Evolutionary conservation across 1,284 basidiomycete species (phyloP), one percentile per base, ranked within the genome.

Genomic region (Entoloma clypeatum): DNA sequence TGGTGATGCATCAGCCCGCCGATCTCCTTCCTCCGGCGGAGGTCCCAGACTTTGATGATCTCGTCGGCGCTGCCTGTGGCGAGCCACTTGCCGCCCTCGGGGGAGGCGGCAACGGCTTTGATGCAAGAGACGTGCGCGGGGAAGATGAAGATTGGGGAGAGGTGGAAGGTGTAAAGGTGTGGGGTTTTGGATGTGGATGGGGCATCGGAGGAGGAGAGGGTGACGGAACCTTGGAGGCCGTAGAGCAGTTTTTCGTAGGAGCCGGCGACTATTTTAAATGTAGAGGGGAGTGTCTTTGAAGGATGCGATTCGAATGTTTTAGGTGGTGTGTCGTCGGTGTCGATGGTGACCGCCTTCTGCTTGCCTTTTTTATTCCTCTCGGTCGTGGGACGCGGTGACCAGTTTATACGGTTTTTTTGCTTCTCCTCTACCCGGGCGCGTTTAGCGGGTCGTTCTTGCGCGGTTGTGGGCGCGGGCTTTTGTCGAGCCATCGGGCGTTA

Each of bases 31-130:
- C 83, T 69, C 58, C 92, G 74, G 40, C 85, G 74, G 48, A 98
- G 62, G 68, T 98, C 93, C 95, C 95, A 98, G n/a, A 98, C 85
- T 62, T 97, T 97, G 58, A 98, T 72, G 41, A 93, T 88, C 66
- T 98, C 95, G 61, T 99, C 95, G 22, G 89, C 81, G 49, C 90
- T 92, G 1, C 93, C 95, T 0, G 90, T 94, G 3, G 92, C 94
- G 10, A 98, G 74, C 91, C 92, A 98, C 66, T 96, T 97, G 1
- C 91, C 92, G 23, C 90, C 89, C 4, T 75, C 65, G 2, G 92
- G 89, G 1, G 86, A 88, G 0, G 87, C 85, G 1, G 91, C 88
- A 4, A 95, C 85, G 7, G 89, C 81, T 56, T 93, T 92, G 46
- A 98, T 86, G 53, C 84, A 93, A 1, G 90, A 92, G 24, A 95